phyloP scores from a whole-genome alignment of 148 eudicot genomes.

The Talinum fruticosum region DNA sequence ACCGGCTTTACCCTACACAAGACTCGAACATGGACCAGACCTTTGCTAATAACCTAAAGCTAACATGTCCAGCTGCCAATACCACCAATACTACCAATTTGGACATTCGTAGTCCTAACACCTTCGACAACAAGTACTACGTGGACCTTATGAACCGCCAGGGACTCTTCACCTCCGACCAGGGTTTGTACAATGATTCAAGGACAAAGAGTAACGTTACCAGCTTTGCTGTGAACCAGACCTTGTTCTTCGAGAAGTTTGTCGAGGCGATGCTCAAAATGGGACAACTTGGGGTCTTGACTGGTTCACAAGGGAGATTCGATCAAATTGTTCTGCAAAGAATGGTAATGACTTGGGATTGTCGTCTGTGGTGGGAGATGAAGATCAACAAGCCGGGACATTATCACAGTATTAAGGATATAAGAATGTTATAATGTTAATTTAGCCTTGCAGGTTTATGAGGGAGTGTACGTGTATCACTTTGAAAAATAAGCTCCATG shows the following conservation, averaged over 20 bases:
- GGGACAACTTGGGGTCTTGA: conserved; percentile 42
- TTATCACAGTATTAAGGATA: conserved; percentile 17
- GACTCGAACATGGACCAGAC: conserved; percentile 36
- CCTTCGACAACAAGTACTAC: conserved; percentile 46
- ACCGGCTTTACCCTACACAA: conserved; percentile 36
- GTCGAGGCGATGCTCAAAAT: conserved; percentile 35
- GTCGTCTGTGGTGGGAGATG: conserved; percentile 26
- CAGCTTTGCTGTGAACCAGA: conserved; percentile 34
- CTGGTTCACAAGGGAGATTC: conserved; percentile 39
- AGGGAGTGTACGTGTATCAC: too few relatives aligned
- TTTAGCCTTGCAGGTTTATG: too few relatives aligned
- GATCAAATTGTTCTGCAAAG: conserved; percentile 31
- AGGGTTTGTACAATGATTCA: conserved; percentile 34
- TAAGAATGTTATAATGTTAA: neutral
- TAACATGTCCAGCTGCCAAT: conserved; percentile 30
- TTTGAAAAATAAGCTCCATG: too few relatives aligned
- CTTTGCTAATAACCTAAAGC: conserved; percentile 30
- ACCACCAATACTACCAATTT: conserved; percentile 28
- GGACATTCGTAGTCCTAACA: conserved; percentile 37
- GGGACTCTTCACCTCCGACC: conserved; percentile 44
- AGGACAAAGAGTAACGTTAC: conserved; percentile 36
- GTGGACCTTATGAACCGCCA: conserved; percentile 34
- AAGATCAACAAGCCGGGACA: neutral
- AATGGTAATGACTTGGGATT: conserved; percentile 17
- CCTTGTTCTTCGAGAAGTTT: conserved; percentile 38